A percentile compares a stretch with the other conserved stretches of the same genome.
These are phyloP conservation scores for Taphrina flavorubra DNA, from an alignment of 1,139 yeast genomes.

Conservation along the genomic window DNA sequence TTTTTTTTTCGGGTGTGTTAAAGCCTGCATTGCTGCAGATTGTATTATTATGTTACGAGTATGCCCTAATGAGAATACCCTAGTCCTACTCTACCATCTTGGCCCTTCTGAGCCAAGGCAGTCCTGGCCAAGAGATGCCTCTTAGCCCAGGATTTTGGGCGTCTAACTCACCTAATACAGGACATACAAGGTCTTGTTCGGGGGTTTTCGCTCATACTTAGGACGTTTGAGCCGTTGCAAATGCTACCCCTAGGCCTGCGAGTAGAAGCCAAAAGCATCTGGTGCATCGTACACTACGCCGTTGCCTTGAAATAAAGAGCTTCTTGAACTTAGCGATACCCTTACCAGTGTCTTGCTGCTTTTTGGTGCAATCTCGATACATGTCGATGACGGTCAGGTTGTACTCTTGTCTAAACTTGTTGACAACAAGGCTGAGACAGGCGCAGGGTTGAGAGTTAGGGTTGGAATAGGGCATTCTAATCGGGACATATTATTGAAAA, in stretches of 20 bases:
- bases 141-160: neutral
- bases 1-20: neutral
- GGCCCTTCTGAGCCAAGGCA: neutral
- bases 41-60: neutral
- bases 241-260: neutral
- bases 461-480: neutral
- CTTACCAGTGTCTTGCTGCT: neutral
- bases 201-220: neutral
- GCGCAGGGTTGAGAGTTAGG: too few relatives aligned
- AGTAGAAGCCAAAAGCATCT: neutral
- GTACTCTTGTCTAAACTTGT: neutral
- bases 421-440: neutral
- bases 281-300: neutral
- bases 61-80: neutral
- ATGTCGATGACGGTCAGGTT: neutral
- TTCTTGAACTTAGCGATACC: neutral
- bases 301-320: neutral
- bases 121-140: constrained; percentile 3
- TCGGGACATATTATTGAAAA: neutral
- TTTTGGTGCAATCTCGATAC: neutral
- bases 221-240: neutral
- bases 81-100: neutral
- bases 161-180: constrained; percentile 1
- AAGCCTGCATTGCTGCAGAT: neutral
- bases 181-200: neutral